phyloP scores from a whole-genome alignment of 2,329 filamentous ascomycete genomes.

The Zymoseptoria ardabiliae region DNA sequence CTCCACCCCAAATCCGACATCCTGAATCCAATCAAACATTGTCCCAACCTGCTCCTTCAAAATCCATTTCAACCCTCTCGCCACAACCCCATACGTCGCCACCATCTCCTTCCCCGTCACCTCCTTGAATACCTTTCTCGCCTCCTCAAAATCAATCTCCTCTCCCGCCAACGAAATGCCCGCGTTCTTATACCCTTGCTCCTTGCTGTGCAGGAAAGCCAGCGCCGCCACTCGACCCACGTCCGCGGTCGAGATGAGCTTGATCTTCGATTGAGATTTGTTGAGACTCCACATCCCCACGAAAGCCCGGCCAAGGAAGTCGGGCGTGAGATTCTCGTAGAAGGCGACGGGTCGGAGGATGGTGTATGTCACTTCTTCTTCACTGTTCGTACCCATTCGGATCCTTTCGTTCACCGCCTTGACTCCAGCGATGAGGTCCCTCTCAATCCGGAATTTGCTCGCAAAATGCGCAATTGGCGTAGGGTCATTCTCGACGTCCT shows the following conservation, averaged over 20 bases:
- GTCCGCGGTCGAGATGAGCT: slow-evolving; percentile 35
- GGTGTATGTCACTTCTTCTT: slow-evolving; percentile 51
- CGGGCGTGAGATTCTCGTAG: slow-evolving; percentile 51
- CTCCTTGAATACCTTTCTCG: slow-evolving; percentile 40
- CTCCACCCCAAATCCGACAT: slow-evolving; percentile 42
- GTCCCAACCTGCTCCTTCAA: slow-evolving; percentile 29
- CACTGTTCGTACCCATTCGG: too few species aligned
- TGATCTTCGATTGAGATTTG: slow-evolving; percentile 18
- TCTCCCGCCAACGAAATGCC: slow-evolving; percentile 47
- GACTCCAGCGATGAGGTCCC: slow-evolving; percentile 46
- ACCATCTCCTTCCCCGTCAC: slow-evolving; percentile 40
- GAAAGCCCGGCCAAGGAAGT: slow-evolving; percentile 44
- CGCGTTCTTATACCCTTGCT: slow-evolving; percentile 37
- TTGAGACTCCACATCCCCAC: slow-evolving; percentile 36
- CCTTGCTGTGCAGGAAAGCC: slow-evolving; percentile 38
- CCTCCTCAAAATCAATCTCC: slow-evolving; percentile 42
- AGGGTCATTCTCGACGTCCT: slow-evolving; percentile 46
- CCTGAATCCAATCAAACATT: slow-evolving; percentile 42
- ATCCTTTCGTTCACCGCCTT: slow-evolving; percentile 33
- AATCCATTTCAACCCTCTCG: slow-evolving; percentile 34
- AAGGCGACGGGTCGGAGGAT: slow-evolving; percentile 57
- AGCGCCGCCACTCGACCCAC: slow-evolving; percentile 45
- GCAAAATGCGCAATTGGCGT: slow-evolving; percentile 57
- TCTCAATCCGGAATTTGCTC: slow-evolving; percentile 54
- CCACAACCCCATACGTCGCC: slow-evolving; percentile 37